phyloP scores from a whole-genome alignment of 176 grass and related monocot genomes.

The Alopecurus myosuroides region DNA sequence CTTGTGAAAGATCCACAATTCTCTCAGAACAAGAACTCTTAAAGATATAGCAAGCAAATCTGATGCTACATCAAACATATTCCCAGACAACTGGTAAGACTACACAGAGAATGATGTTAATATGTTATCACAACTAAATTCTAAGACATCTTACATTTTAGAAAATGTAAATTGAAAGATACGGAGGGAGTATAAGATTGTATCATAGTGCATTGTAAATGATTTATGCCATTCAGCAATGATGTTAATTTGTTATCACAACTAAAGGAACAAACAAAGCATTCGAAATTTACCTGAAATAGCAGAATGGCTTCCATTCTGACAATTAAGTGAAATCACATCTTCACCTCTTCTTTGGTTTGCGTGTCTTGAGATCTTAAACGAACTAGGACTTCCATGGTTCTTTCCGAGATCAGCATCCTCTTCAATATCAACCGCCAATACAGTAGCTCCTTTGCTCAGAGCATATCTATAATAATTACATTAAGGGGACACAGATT shows the following conservation, averaged over 20 bases:
- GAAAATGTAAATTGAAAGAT: no score
- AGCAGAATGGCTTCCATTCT: conserved; percentile 26
- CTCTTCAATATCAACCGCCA: conserved; percentile 70
- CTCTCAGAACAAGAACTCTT: neutral
- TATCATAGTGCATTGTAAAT: neutral
- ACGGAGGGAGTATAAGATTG: no score
- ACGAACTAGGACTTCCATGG: conserved; percentile 24
- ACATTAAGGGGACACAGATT: conserved; percentile 51
- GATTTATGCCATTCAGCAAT: neutral
- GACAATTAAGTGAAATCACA: conserved; percentile 27
- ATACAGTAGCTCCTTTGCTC: conserved; percentile 60
- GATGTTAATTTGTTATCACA: neutral
- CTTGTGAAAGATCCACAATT: neutral
- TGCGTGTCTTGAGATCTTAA: conserved; percentile 53
- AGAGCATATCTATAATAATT: conserved; percentile 77
- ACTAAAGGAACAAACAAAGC: neutral
- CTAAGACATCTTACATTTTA: no score
- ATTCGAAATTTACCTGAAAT: conserved; percentile 19
- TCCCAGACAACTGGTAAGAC: no score
- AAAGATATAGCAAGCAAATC: neutral
- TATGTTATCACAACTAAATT: no score
- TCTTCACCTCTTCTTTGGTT: conserved; percentile 58
- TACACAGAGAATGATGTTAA: no score
- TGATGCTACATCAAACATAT: neutral
- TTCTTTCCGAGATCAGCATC: conserved; percentile 18